Base-by-base conservation (phyloP, 139 green algal species). In the Micractinium conductrix region DNA sequence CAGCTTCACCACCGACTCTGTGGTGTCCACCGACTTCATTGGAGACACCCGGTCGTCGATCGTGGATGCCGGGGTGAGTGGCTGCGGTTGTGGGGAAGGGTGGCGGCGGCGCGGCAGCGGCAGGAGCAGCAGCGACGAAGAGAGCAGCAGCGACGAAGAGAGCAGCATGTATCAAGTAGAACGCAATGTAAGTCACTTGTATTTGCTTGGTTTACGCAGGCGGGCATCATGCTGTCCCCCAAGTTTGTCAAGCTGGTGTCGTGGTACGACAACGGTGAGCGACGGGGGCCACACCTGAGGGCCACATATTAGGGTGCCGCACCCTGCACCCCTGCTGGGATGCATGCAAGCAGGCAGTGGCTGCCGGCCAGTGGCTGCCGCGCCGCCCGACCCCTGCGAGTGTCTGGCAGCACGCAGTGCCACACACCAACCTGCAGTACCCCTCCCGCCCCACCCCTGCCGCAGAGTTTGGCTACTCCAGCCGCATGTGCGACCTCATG, bases 191-290 rank as follows among this genome's bases (percentile, higher is more conserved):
- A n/a, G n/a, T n/a, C n/a, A n/a, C n/a, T n/a, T n/a, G n/a, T n/a
- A n/a, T n/a, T n/a, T n/a, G n/a, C n/a, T n/a, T n/a, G n/a, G n/a
- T n/a, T n/a, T n/a, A n/a, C n/a, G n/a, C n/a, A n/a, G n/a, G 96
- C 96, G 30, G 96, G 96, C 87, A 97, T 99, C 90, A 84, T 86
- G 81, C 93, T 99, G 40, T 93, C 83, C 38, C 87, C 88, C 84
- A 98, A 91, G 53, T 99, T 98, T 84, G 90, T 82, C 55, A 82
- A 82, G 76, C 76, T 82, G 55, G 76, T 84, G 28, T 74, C 78
- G 4, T 84, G 78, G 78, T 84, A 84, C 62, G 78, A 84, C 63
- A 84, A 84, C 78, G 74, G 74, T 80, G 74, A 67, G 74, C 21
- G 43, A 12, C 33, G 26, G 17, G 48, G 48, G 48, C 12, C 19